A percentile compares a stretch with the other conserved stretches of the same genome.
phyloP scores from a whole-genome alignment of 768 basidiomycete genomes.

The Termitomyces eurrhizus region DNA sequence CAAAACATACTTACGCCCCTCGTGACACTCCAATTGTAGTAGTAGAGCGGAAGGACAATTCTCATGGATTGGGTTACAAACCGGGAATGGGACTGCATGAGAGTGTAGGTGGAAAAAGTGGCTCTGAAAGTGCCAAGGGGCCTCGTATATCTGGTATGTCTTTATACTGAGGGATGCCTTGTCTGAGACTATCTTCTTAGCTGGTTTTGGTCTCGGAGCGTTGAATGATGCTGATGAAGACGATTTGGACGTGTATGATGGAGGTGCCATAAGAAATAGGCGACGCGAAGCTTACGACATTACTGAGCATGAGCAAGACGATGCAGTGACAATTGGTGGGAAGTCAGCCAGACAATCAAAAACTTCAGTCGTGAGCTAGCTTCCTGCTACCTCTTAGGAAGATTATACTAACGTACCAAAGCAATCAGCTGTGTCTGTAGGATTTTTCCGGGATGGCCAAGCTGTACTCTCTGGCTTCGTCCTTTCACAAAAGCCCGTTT shows the following conservation, averaged over 20 bases:
- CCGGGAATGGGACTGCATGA: slow-evolving; percentile 62
- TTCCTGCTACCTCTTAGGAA: slow-evolving; percentile 1
- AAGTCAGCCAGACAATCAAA: slow-evolving; percentile 19
- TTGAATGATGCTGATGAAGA: slow-evolving; percentile 94
- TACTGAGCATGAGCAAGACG: slow-evolving; percentile 61
- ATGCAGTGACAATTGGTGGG: slow-evolving; percentile 41
- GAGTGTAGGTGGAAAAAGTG: slow-evolving; percentile 39
- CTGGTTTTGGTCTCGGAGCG: slow-evolving; percentile 86
- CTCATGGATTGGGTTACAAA: slow-evolving; percentile 80
- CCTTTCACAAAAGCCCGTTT: slow-evolving; percentile 60
- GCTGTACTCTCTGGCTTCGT: slow-evolving; percentile 74
- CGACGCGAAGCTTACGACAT: slow-evolving; percentile 64
- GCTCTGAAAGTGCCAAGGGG: slow-evolving; percentile 29
- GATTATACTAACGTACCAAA: slow-evolving; percentile 25
- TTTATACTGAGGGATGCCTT: not conserved
- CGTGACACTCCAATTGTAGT: slow-evolving; percentile 66
- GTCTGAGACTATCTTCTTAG: slow-evolving; percentile 30
- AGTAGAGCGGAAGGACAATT: slow-evolving; percentile 68
- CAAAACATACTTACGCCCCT: slow-evolving; percentile 84
- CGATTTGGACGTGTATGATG: slow-evolving; percentile 82
- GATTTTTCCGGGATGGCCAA: slow-evolving; percentile 70
- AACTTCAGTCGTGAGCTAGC: slow-evolving; percentile 25
- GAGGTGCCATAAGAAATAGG: slow-evolving; percentile 28
- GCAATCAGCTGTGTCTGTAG: slow-evolving; percentile 25
- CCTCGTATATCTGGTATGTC: slow-evolving; percentile 54